Evolutionary conservation across 345 rosid genomes (phyloP), one percentile per base, ranked within the genome.

Genomic region (Balakata baccata): DNA sequence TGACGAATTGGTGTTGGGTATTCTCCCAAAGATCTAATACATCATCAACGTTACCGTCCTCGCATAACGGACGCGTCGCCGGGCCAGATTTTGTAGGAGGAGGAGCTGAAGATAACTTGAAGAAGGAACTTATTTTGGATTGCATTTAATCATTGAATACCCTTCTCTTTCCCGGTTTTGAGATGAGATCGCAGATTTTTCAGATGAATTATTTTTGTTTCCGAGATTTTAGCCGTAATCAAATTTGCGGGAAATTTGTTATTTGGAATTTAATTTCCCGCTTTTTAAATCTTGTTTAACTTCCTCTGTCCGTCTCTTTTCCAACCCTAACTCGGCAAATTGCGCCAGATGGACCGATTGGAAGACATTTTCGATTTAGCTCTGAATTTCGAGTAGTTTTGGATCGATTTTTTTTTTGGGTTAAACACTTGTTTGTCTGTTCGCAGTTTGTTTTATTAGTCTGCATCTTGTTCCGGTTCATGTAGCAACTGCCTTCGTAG

Each of bases 51-150:
- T 78, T 86, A 51, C 73, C 70, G 5, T 76, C 87, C 17, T n/a
- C 18, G 5, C 20, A 23, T 39, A 62, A 13, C 3, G 83, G 69
- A 56, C 80, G 18, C 23, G 53, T 59, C 0, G 76, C 16, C 10
- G 11, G 25, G 37, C 0, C 13, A 10, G 78, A 13, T 69, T 54
- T 39, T 25, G 49, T 22, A 11, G 50, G 25, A 66, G 74, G 22
- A 23, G 81, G 58, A 25, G 87, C 62, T 39, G 89, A 59, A 37
- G 86, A 69, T 0, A 83, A 82, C 67, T 89, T 83, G 88, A 90
- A 94, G 89, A 91, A 94, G 74, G 89, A 77, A 64, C 81, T 87
- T 84, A 94, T 89, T 78, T 90, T 91, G 75, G 92, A 69, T 81
- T 90, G 97, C 97, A 89, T 90, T 49, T 57, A 11, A 22, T 61